Base-by-base conservation (phyloP, 805 yeast genomes). In the Teunomyces funiuensis region DNA sequence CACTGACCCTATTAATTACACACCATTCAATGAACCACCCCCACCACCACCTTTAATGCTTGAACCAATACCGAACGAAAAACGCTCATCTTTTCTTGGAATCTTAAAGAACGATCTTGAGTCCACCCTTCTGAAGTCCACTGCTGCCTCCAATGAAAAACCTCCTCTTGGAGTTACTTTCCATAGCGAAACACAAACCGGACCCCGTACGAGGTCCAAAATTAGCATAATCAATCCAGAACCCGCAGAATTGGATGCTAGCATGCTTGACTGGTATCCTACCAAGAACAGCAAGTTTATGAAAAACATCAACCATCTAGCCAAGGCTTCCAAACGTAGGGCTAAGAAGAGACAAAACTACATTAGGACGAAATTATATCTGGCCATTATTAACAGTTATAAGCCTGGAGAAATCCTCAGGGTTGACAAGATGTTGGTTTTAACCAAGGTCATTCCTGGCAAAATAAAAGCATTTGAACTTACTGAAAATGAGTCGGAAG, bases 401-500 rank as follows among this genome's bases (percentile, higher is more conserved):
- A 48, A 64, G 13, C 65, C 63, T 1, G 95, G 95, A 3, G 83
- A 83, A 40, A 73, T 87, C 10, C 65, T 89, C 3, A 76, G 79
- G 44, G 63, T 76, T 46, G 90, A 85, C 43, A 80, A 76, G 52
- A 80, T 86, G 79, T 65, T 90, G 14, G 87, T 87, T 0, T 65
- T 81, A 63, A 74, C 81, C 13, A 82, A 80, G 53, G 54, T 53
- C 23, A 55, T 71, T 9, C 23, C 28, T 6, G 45, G 53, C 1
- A 48, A 60, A 9, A 41, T 43, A 7, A 26, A 37, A 3, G 30
- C 49, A 10, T 23, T 42, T 6, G 29, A 39, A 3, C 72, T 75
- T 44, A 68, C 73, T 10, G 88, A 82, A 45, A 55, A 61, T 7
- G 81, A 78, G 42, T 65, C 73, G 1, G 67, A 71, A 18, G 79